phyloP scores from a whole-genome alignment of 2,329 filamentous ascomycete species.

The Xylaria sp. region DNA sequence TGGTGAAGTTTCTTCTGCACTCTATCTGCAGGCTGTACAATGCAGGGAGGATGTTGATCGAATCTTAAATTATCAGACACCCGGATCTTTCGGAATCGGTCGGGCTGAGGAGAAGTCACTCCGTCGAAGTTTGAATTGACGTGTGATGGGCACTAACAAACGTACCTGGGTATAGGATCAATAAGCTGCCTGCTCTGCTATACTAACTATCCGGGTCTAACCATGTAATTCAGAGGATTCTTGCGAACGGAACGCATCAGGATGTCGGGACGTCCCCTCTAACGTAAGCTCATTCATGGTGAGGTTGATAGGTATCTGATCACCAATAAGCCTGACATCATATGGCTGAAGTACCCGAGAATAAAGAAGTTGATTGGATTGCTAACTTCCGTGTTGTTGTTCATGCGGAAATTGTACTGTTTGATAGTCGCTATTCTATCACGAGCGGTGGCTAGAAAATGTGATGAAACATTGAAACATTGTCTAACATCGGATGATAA shows the following conservation, averaged over 20 bases:
- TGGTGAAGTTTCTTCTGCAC: conserved; percentile 11
- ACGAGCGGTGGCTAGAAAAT: conserved; percentile 5
- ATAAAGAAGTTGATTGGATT: background rate
- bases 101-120: background rate
- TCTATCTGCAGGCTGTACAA: conserved; percentile 19
- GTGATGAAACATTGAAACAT: conserved; percentile 7
- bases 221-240: background rate
- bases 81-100: conserved; percentile 1
- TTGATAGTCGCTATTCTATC: background rate
- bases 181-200: conserved; percentile 5
- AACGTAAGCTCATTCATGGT: background rate
- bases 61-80: conserved; percentile 3
- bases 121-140: background rate
- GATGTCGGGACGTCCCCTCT: background rate
- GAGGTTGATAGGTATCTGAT: background rate
- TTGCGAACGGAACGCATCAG: background rate
- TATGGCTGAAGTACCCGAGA: background rate
- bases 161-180: background rate
- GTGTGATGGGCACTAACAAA: background rate
- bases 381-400: background rate
- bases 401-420: background rate
- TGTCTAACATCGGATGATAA: background rate
- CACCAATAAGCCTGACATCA: background rate
- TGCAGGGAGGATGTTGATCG: conserved; percentile 10
- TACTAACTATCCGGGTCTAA: background rate